Conservation (phyloP, 2,329 filamentous ascomycete species). For the Colletotrichum eleusines region DNA sequence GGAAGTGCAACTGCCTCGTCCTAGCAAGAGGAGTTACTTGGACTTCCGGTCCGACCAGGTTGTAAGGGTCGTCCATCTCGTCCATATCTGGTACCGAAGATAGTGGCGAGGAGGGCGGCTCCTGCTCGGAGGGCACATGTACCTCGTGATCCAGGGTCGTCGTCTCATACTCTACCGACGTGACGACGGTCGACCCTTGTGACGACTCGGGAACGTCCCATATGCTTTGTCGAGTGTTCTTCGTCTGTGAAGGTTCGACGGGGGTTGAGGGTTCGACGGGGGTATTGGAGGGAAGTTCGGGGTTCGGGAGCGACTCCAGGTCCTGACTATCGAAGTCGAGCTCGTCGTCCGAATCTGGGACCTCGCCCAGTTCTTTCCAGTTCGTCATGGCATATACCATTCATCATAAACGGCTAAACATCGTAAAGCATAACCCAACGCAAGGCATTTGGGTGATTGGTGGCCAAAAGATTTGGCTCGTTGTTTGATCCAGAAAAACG, state of each 20-base stretch:
- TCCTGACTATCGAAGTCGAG: conserved; percentile 56
- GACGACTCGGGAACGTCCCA: conserved; percentile 54
- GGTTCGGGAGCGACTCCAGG: conserved; percentile 15
- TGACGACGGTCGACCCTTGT: neutral
- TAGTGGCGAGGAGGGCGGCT: conserved; percentile 50
- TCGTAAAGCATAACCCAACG: neutral
- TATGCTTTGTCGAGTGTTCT: conserved; percentile 45
- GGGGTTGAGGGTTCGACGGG: too few relatives aligned
- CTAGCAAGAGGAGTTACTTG: neutral
- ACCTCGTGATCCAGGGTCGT: neutral
- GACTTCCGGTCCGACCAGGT: neutral
- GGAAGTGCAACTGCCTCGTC: conserved; percentile 12
- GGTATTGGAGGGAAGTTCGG: conserved; percentile 15
- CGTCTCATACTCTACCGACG: neutral
- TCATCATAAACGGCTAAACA: conserved; percentile 41
- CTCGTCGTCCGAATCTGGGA: conserved; percentile 65
- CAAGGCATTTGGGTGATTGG: neutral
- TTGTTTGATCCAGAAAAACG: conserved; percentile 9
- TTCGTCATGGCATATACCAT: conserved; percentile 54
- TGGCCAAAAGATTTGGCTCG: conserved; percentile 1
- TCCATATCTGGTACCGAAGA: conserved; percentile 50
- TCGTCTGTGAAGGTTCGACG: conserved; percentile 25
- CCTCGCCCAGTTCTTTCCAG: conserved; percentile 64
- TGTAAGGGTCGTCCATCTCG: conserved; percentile 44
- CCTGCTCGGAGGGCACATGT: conserved; percentile 19